These are phyloP conservation scores for Curvularia sp. DNA, from an alignment of 2,329 filamentous ascomycete species.

Conservation along the genomic window DNA sequence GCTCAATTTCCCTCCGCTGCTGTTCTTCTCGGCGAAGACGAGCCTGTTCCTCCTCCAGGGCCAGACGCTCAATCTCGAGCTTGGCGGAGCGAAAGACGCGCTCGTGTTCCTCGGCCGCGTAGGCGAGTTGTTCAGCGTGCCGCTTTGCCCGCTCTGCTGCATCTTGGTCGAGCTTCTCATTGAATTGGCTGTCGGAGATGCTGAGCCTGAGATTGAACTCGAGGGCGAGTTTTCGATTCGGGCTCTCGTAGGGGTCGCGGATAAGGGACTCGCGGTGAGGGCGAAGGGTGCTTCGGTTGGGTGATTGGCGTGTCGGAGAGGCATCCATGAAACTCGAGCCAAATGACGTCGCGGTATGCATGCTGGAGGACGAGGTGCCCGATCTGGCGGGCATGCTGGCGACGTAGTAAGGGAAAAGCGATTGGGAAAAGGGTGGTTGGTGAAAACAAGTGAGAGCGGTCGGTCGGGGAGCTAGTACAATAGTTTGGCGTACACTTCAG, in stretches of 20 bases:
- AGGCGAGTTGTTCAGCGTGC: constrained; percentile 70
- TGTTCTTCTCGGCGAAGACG: constrained; percentile 44
- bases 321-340: constrained; percentile 41
- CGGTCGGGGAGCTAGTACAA: constrained; percentile 15
- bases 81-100: constrained; percentile 65
- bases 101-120: constrained; percentile 71
- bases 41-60: constrained; percentile 52
- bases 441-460: constrained; percentile 23
- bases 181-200: constrained; percentile 55
- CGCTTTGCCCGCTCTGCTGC: constrained; percentile 67
- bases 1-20: constrained; percentile 49
- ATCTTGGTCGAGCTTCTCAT: constrained; percentile 67
- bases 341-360: constrained; percentile 44
- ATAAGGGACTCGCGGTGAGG: constrained; percentile 35
- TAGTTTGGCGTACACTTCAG: constrained; percentile 15
- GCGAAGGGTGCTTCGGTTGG: constrained; percentile 34
- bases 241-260: constrained; percentile 41
- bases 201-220: constrained; percentile 55
- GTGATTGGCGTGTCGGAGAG: constrained; percentile 44
- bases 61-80: constrained; percentile 59
- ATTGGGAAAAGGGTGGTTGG: constrained; percentile 34
- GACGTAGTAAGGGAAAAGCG: constrained; percentile 11
- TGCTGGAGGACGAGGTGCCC: constrained; percentile 44
- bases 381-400: constrained; percentile 42
- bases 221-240: constrained; percentile 44